A percentile compares a stretch with the other conserved stretches of the same genome.
phyloP scores from a whole-genome alignment of 2,329 filamentous ascomycete species.

The Colletotrichum spaethianum region DNA sequence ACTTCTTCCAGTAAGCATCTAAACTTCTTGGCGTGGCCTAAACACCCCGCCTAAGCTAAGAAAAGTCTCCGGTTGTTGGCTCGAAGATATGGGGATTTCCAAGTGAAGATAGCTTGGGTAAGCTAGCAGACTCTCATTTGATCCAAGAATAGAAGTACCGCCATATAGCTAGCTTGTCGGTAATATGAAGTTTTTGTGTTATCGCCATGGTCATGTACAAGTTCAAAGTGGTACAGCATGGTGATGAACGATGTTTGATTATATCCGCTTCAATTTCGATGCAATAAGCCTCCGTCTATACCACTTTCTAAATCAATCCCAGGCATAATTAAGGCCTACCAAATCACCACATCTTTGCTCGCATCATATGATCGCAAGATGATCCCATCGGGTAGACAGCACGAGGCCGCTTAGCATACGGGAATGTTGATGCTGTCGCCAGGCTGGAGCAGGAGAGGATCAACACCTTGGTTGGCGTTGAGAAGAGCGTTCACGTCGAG shows the following conservation, averaged over 20 bases:
- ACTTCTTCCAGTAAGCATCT: not conserved
- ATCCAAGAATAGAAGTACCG: not conserved
- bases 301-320: not conserved
- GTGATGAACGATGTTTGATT: not conserved
- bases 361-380: not conserved
- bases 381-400: too few relatives aligned
- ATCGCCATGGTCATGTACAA: too few relatives aligned
- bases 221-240: not conserved
- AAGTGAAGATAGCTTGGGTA: not conserved
- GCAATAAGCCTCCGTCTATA: conserved; percentile 9
- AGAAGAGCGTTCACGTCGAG: conserved; percentile 20
- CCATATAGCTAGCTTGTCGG: not conserved
- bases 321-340: not conserved
- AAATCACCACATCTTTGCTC: not conserved
- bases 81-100: not conserved
- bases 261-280: not conserved
- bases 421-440: conserved; percentile 30
- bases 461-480: conserved; percentile 21
- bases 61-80: not conserved
- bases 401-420: conserved; percentile 1
- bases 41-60: not conserved
- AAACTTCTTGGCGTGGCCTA: not conserved
- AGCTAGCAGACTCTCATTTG: not conserved
- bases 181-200: too few relatives aligned
- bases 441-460: conserved; percentile 8